phyloP scores from a whole-genome alignment of 108 stramenopile species.

The Aurantiochytrium sp. region DNA sequence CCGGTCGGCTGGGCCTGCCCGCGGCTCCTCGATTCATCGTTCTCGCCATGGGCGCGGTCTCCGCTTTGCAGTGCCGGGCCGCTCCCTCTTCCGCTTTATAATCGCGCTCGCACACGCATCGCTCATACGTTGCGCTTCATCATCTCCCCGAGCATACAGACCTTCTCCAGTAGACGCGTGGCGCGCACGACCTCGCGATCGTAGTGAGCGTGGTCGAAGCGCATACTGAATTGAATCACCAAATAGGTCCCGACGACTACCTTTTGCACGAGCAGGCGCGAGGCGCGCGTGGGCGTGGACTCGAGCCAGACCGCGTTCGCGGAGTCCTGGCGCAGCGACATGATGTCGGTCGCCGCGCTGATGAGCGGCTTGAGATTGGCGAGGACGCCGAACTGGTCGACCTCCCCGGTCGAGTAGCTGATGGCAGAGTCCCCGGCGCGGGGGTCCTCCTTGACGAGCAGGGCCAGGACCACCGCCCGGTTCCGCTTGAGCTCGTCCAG shows the following conservation, averaged over 20 bases:
- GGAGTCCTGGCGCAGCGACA: background rate
- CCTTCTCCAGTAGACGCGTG: background rate
- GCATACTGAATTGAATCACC: constrained; percentile 14
- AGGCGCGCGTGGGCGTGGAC: constrained; percentile 14
- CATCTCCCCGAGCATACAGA: constrained; percentile 22
- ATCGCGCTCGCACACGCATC: background rate
- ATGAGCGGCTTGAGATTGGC: constrained; percentile 49
- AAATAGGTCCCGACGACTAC: constrained; percentile 16
- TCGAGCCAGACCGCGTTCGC: constrained; percentile 18
- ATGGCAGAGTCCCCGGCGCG: constrained; percentile 27
- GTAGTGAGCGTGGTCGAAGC: constrained; percentile 16
- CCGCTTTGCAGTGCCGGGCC: too few relatives aligned
- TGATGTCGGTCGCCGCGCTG: constrained; percentile 40
- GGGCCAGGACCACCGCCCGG: constrained; percentile 37
- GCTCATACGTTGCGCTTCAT: constrained; percentile 20
- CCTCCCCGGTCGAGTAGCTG: constrained; percentile 38
- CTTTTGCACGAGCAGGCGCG: constrained; percentile 6
- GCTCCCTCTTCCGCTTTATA: background rate
- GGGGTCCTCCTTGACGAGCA: constrained; percentile 43
- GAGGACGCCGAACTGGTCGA: constrained; percentile 50
- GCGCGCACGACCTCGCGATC: background rate
- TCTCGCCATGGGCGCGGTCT: too few relatives aligned
- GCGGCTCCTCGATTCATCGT: too few relatives aligned
- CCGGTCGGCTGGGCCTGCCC: too few relatives aligned
- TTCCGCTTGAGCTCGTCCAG: constrained; percentile 40